Conservation (phyloP, 208 protist species). For the Wallacemonas rigidus region DNA sequence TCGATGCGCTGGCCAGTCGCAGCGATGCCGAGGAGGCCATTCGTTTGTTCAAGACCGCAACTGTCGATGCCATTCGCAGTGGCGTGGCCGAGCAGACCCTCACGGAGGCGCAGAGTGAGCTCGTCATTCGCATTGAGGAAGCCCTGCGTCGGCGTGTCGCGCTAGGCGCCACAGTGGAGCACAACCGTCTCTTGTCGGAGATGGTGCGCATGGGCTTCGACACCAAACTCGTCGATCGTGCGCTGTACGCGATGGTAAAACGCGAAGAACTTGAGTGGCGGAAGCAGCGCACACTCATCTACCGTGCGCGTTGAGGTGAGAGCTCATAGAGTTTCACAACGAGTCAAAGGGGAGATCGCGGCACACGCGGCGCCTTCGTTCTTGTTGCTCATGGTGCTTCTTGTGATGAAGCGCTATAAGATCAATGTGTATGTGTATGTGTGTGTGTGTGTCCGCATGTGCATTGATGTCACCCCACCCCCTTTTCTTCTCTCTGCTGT, state of each 20-base stretch:
- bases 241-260: constrained; percentile 88
- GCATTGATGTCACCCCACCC: no score
- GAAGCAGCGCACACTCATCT: constrained; percentile 85
- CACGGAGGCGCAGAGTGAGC: constrained; percentile 84
- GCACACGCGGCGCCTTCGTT: no score
- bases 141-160: constrained; percentile 81
- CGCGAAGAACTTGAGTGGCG: constrained; percentile 89
- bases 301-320: constrained; percentile 54
- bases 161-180: constrained; percentile 84
- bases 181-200: constrained; percentile 77
- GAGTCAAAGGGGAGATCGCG: no score
- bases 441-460: no score
- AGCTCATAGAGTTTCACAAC: no score
- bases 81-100: constrained; percentile 75
- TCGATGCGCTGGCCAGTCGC: constrained; percentile 86
- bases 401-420: no score
- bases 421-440: no score
- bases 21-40: constrained; percentile 95
- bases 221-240: constrained; percentile 80
- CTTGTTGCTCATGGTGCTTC: no score
- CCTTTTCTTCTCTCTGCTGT: no score
- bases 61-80: constrained; percentile 92
- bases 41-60: constrained; percentile 95
- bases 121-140: constrained; percentile 85
- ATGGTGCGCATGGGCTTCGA: constrained; percentile 87